Evolutionary conservation across 2,329 filamentous ascomycete genomes (phyloP), one percentile per base, ranked within the genome.

Genomic region (Nigrograna mackinnonii): DNA sequence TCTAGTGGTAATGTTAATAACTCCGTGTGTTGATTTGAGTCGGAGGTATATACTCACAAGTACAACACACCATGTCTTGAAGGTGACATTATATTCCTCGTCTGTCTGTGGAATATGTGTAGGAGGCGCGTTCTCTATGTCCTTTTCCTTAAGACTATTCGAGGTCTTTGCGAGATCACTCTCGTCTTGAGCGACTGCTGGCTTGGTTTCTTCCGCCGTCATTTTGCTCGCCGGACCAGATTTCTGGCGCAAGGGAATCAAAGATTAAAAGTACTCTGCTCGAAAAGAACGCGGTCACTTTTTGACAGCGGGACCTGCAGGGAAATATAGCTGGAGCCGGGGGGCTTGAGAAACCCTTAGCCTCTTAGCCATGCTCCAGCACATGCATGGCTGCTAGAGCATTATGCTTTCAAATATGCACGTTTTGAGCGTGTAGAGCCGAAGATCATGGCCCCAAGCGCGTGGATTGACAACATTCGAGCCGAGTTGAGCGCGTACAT

Each of bases 11-110:
- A 22, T 13, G 12, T 48, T 7, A 44, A 37, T 28, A 12, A 22
- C 20, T 18, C 19, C 3, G 17, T 18, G 5, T 20, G 33, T 20
- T 3, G 7, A 28, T 9, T 9, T 28, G 24, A 28, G 24, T 28
- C 31, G n/a, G 18, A 14, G 3, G 18, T n/a, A 30, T 18, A 39
- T 24, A 36, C 52, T 38, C 37, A 47, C 52, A 18, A 44, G 9
- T 21, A 70, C 66, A 6, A 71, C 67, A 36, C 68, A 62, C 68
- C 67, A 71, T 12, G 68, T 70, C 54, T 70, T 71, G 49, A 69
- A 58, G 4, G 68, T 72, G 36, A 71, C 67, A 45, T 64, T 55
- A 49, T 70, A 71, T 39, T 70, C 62, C 17, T 60, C 58, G 42
- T 70, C 66, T 34, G 41, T 56, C 22, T 57, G 39, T 2, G 64